Base-by-base conservation (phyloP, 78 protist species). In the Cavenderia fasciculata region DNA sequence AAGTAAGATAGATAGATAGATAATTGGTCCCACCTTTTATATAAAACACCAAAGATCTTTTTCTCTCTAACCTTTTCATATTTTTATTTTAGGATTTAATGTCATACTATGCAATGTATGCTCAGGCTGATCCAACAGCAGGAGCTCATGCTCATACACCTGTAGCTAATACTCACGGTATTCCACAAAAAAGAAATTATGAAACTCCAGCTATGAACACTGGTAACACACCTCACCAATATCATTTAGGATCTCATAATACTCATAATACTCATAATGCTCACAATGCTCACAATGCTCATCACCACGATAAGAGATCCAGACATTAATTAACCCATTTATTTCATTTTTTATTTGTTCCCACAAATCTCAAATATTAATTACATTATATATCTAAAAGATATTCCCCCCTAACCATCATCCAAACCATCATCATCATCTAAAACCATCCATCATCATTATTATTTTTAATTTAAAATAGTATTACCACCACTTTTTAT, bases 161-260 rank as follows among this genome's bases (percentile, higher is more conserved):
- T n/a, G n/a, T n/a, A n/a, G n/a, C n/a, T n/a, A n/a, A 51, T 52
- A 63, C 59, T 27, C 46, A 74, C 41, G 57, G 40, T n/a, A 78
- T 82, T 68, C 79, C 79, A 8, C 78, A 70, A 56, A 82, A 82
- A 56, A 40, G 90, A 68, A 0, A 44, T 56, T 82, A 43, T 31
- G 90, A 82, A 41, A 43, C 38, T 54, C n/a, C 76, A 59, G 36
- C 46, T 40, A 47, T 47, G 14, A 7, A 25, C 62, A 56, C 7
- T 63, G n/a, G 18, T 63, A 19, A 63, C 38, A 43, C 43, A 2
- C 47, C 72, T 19, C 47, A 40, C 47, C 14, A 63, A 38, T 19
- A 43, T 40, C 72, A 63, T 63, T 16, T 27, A 63, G 51, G 38
- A 2, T 19, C 5, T 40, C 47, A 19, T 36, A 43, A 33, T 16